phyloP scores from a whole-genome alignment of 306 rosid species.

The Malus domestica region ASM211411v1 NC_041798.1:37278501-37279000 shows the following conservation, averaged over 20 bases:
- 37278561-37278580: background rate
- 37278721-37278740: conserved; percentile 80
- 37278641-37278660: conserved; percentile 95
- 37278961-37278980: conserved; percentile 50
- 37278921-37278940: conserved; percentile 55
- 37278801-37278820: conserved; percentile 68
- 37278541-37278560: background rate
- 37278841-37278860: conserved; percentile 37
- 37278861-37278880: conserved; percentile 50
- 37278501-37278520: background rate
- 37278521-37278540: background rate
- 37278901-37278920: conserved; percentile 37
- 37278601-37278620: conserved; percentile 79
- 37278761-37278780: conserved; percentile 44
- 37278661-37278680: conserved; percentile 82
- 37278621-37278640: conserved; percentile 69
- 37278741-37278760: conserved; percentile 37
- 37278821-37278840: conserved; percentile 62
- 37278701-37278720: conserved; percentile 56
- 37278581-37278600: conserved; percentile 44
- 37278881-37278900: conserved; percentile 43
- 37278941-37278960: conserved; percentile 51
- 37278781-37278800: conserved; percentile 79
- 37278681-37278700: conserved; percentile 89
- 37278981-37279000: conserved; percentile 46